Base-by-base conservation (phyloP, 2,329 filamentous ascomycete species). In the Sporothrix humicola region DNA sequence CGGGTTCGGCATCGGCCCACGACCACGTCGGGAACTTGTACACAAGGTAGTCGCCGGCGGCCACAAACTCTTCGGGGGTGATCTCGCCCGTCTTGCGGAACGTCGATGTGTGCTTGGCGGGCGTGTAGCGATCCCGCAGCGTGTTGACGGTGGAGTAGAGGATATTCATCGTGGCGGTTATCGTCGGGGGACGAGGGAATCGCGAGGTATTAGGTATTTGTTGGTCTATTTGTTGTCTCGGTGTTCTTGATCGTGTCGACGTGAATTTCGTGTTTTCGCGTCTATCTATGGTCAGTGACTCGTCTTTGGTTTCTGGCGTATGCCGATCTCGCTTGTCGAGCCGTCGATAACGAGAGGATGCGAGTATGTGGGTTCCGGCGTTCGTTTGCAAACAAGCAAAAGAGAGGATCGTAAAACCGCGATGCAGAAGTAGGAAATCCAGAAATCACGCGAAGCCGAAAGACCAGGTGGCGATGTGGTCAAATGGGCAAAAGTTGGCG, bases 21-120 rank as follows among this genome's bases (percentile, higher is more conserved):
- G 93, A 92, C 96, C 96, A 99, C 74, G 95, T 97, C 9, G 95
- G 96, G 84, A 99, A 99, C 86, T 98, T 98, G 90, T 97, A 97
- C 80, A 97, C 95, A 52, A 99, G 90, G 82, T 98, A 99, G 85
- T 99, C 96, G 78, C 96, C 96, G 3, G 96, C 96, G 3, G 93
- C 92, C 69, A 98, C 87, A 82, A 99, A 99, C 87, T 99, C 96
- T 80, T 98, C 95, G 20, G 95, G 95, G 0, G 95, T 98, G 83
- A 99, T 96, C 85, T 98, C 93, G 77, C 96, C 96, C 4, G 95
- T 97, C 79, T 90, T 88, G 78, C 95, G 93, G 84, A 99, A 99
- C 77, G 93, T 98, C 3, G 95, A 98, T 71, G 90, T 97, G 82
- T 97, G 91, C 74, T 90, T 91, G 79, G 97, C 91, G 56, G 95